phyloP scores from a whole-genome alignment of 1,139 yeast species.

The Sugiyamaella sp. region DNA sequence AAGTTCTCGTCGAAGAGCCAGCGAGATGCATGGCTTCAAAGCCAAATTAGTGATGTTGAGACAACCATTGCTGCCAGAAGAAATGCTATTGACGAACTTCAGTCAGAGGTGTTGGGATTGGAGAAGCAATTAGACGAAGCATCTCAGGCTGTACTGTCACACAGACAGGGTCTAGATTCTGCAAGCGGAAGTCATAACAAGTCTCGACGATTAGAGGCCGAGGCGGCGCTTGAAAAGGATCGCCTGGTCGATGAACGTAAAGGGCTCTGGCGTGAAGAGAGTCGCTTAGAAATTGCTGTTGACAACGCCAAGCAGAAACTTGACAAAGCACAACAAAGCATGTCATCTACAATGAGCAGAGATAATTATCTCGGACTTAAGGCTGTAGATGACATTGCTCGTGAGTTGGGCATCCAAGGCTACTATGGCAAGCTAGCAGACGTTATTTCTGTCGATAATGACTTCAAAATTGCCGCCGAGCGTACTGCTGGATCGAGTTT shows the following conservation, averaged over 20 bases:
- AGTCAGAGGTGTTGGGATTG: conserved; percentile 35
- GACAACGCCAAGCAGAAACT: conserved; percentile 53
- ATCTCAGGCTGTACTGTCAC: conserved; percentile 28
- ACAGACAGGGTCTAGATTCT: conserved; percentile 41
- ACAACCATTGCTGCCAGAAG: conserved; percentile 41
- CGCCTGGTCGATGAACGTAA: conserved; percentile 54
- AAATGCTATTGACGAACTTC: conserved; percentile 24
- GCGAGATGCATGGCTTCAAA: conserved; percentile 69
- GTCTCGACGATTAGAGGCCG: conserved; percentile 24
- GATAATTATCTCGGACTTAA: conserved; percentile 67
- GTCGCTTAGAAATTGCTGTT: conserved; percentile 57
- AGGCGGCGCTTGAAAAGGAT: conserved; percentile 31
- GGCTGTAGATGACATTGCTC: conserved; percentile 63
- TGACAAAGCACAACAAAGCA: conserved; percentile 55
- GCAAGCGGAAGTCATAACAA: conserved; percentile 40
- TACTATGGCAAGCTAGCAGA: conserved; percentile 84
- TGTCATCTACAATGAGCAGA: conserved; percentile 61
- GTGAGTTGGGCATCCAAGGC: conserved; percentile 57
- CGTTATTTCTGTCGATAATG: conserved; percentile 75
- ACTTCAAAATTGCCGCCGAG: conserved; percentile 83
- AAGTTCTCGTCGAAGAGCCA: conserved; percentile 59
- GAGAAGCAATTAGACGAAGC: conserved; percentile 25
- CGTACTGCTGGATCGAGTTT: conserved; percentile 86
- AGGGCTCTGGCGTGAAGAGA: conserved; percentile 76
- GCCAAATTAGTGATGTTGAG: conserved; percentile 50